Conservation (phyloP, 2,329 filamentous ascomycete genomes). For the Proliferodiscus dingleyae region DNA sequence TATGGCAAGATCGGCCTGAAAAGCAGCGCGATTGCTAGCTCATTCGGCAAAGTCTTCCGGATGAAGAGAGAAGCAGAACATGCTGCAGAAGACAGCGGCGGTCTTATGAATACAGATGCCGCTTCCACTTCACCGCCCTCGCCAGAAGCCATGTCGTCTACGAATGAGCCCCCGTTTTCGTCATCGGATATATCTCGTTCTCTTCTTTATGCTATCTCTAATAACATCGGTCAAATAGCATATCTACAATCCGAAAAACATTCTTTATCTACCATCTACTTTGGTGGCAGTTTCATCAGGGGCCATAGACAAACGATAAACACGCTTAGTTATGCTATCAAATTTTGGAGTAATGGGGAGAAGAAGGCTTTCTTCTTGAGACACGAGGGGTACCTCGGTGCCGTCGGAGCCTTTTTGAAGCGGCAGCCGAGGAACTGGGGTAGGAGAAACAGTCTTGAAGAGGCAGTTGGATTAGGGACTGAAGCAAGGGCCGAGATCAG, state of each 20-base stretch:
- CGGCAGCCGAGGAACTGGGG: conserved; percentile 90
- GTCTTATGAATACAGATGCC: conserved; percentile 24
- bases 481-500: conserved; percentile 24
- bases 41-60: conserved; percentile 94
- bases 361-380: conserved; percentile 95
- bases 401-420: conserved; percentile 91
- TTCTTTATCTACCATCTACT: conserved; percentile 87
- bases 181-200: conserved; percentile 85
- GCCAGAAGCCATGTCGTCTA: not conserved
- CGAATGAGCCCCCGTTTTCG: conserved; percentile 53
- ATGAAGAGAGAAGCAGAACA: conserved; percentile 82
- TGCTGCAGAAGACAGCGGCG: conserved; percentile 67
- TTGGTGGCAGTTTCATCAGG: conserved; percentile 93
- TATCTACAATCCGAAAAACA: conserved; percentile 97
- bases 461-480: conserved; percentile 15
- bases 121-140: conserved; percentile 7
- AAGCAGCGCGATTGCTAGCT: conserved; percentile 90
- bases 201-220: conserved; percentile 89
- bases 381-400: conserved; percentile 91
- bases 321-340: conserved; percentile 92
- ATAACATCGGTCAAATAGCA: conserved; percentile 97
- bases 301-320: conserved; percentile 98
- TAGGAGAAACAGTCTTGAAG: conserved; percentile 60
- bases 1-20: conserved; percentile 96
- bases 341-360: conserved; percentile 90